A percentile compares a stretch with the other conserved stretches of the same genome.
These are phyloP conservation scores for Tuctoria greenei DNA, from an alignment of 176 grass and related monocot genomes.

Conservation along the genomic window DNA sequence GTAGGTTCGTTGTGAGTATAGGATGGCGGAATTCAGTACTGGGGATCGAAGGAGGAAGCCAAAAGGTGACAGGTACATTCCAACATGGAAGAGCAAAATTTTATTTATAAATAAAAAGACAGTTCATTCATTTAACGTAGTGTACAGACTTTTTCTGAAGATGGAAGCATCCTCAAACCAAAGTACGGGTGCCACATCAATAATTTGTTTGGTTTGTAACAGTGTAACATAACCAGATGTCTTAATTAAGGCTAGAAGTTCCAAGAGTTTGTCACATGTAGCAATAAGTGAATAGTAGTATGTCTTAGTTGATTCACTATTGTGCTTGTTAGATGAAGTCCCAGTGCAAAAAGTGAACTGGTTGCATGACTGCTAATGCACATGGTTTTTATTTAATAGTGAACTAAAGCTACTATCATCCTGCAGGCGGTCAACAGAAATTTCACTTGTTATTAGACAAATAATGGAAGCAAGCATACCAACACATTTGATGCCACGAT, in stretches of 20 bases:
- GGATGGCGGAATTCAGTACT: slow-evolving; percentile 99
- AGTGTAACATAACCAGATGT: neutral
- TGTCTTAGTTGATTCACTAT: neutral
- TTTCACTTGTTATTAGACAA: slow-evolving; percentile 95
- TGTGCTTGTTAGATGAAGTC: neutral
- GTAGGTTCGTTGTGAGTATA: slow-evolving; percentile 93
- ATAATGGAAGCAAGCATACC: slow-evolving; percentile 94
- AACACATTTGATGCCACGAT: slow-evolving; percentile 81
- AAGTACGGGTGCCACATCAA: neutral
- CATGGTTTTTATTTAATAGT: neutral
- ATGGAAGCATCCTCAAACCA: neutral
- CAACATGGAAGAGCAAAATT: slow-evolving; percentile 18
- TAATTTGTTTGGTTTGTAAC: neutral
- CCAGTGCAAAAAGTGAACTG: neutral
- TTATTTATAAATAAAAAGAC: neutral
- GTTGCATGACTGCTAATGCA: slow-evolving; percentile 1
- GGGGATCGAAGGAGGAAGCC: slow-evolving; percentile 86
- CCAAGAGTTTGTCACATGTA: neutral
- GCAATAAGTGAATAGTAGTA: neutral
- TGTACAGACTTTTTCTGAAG: neutral
- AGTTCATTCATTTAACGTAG: neutral
- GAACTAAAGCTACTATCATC: slow-evolving; percentile 12
- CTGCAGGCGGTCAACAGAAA: slow-evolving; percentile 89
- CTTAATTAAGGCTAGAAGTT: neutral
- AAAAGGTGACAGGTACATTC: slow-evolving; percentile 83